Base-by-base conservation (phyloP, 768 basidiomycete genomes). In the Suillus lakei region DNA sequence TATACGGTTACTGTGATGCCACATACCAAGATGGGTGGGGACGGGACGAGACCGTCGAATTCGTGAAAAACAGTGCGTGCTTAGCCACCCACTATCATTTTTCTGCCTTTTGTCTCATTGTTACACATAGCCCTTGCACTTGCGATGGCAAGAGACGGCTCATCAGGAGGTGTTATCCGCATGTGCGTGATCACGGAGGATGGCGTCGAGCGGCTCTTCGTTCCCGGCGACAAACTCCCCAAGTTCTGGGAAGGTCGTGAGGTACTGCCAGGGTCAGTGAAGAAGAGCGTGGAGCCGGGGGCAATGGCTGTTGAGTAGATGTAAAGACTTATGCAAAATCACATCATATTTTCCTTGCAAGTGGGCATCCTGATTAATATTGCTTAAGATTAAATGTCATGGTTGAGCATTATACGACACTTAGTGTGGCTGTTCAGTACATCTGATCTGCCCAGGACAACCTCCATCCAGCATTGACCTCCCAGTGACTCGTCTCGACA, bases 1-100 rank as follows among this genome's bases (percentile, higher is more conserved):
- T 99, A 13, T 99, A 99, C 74, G 98, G 97, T 61, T 99, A 98
- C 80, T 99, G 98, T 72, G 98, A 99, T 77, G 95, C 98, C n/a
- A 98, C 96, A 32, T 99, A 92, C 76, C 81, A 89, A 78, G 96
- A 98, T 34, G 94, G 92, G 18, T 97, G 94, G 96, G 88, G 86
- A 8, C 86, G 86, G 70, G 93, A 95, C 44, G 88, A 98, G 80
- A 98, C 96, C 0, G 80, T 99, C 63, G 84, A 96, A 43, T 99
- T 99, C 74, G 97, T 99, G 65, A 92, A 88, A 81, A 98, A 99
- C 80, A 95, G 97, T 98, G 74, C 64, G 93, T 85, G 54, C 58
- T 48, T 16, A 8, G 18, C 9, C 39, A 10, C 32, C 6, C 30
- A 18, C 4, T 26, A 15, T 64, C n/a, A 23, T 44, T 23, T 51